Percentiles rank a stretch among this genome's conserved stretches.
These are phyloP conservation scores for Knufia petricola DNA, from an alignment of 2,329 filamentous ascomycete genomes.

Conservation along the genomic window DNA sequence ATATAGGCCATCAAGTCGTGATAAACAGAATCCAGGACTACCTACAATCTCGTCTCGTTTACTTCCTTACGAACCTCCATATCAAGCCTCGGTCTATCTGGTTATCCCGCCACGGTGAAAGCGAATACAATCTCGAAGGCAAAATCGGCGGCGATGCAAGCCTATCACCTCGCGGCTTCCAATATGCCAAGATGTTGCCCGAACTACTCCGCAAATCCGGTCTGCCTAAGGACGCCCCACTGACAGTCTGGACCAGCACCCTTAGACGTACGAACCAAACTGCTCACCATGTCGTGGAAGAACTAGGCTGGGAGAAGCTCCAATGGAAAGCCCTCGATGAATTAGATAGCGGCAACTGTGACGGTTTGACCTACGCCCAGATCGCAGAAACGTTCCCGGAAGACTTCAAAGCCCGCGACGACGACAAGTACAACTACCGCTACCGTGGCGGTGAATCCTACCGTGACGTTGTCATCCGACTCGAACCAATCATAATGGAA, in stretches of 20 bases:
- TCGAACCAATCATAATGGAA: slow-evolving; percentile 99
- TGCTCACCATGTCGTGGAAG: slow-evolving; percentile 65
- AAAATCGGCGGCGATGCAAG: slow-evolving; percentile 88
- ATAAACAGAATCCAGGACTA: slow-evolving; percentile 98
- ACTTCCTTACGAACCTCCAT: slow-evolving; percentile 97
- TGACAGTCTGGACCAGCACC: slow-evolving; percentile 68
- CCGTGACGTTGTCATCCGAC: slow-evolving; percentile 90
- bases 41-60: slow-evolving; percentile 88
- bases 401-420: slow-evolving; percentile 88
- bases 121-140: slow-evolving; percentile 78
- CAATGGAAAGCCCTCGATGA: slow-evolving; percentile 99
- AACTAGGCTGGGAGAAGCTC: slow-evolving; percentile 71
- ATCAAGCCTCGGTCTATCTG: slow-evolving; percentile 95
- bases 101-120: slow-evolving; percentile 95
- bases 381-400: slow-evolving; percentile 87
- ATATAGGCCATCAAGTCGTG: slow-evolving; percentile 90
- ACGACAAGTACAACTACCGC: slow-evolving; percentile 99
- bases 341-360: slow-evolving; percentile 91
- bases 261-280: slow-evolving; percentile 83
- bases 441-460: slow-evolving; percentile 95
- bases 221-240: slow-evolving; percentile 54
- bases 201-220: slow-evolving; percentile 77
- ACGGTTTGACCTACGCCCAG: slow-evolving; percentile 90
- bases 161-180: slow-evolving; percentile 74
- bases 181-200: slow-evolving; percentile 77